Evolutionary conservation across 1,284 basidiomycete genomes (phyloP).

Genomic region (Boletus holoroseus): DNA sequence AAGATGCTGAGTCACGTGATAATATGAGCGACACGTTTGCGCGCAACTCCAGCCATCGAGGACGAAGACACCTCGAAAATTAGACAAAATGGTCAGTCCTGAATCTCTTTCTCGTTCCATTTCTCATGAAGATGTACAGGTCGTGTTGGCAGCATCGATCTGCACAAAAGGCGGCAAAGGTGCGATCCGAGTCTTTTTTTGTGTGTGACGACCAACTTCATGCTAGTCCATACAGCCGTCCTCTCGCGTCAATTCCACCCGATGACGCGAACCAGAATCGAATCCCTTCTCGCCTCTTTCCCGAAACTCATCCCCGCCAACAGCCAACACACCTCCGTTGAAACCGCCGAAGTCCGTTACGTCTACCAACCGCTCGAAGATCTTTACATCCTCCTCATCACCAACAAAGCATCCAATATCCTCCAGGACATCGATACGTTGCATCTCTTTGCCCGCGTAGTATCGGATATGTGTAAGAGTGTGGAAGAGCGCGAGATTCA

Average conservation of each 20-base stretch:
- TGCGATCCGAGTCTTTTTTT: constrained; percentile 33
- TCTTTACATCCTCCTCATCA: constrained; percentile 95
- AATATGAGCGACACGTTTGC: constrained; percentile 12
- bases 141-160: constrained; percentile 90
- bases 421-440: constrained; percentile 97
- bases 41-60: neutral
- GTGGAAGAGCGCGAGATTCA: constrained; percentile 88
- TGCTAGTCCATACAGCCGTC: constrained; percentile 57
- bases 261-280: constrained; percentile 88
- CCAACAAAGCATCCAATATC: constrained; percentile 97
- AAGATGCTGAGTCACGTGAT: constrained; percentile 15
- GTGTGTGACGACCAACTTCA: neutral
- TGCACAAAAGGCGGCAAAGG: constrained; percentile 92
- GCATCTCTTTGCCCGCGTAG: constrained; percentile 89
- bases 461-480: constrained; percentile 86
- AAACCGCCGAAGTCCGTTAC: constrained; percentile 90
- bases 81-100: constrained; percentile 19
- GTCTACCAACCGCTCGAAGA: constrained; percentile 99
- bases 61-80: neutral
- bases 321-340: constrained; percentile 95
- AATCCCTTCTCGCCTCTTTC: constrained; percentile 94
- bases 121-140: constrained; percentile 42
- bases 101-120: neutral
- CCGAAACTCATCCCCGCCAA: constrained; percentile 96
- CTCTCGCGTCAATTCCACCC: constrained; percentile 96